Percentiles rank a stretch among this genome's conserved stretches.
Evolutionary conservation across 2,329 filamentous ascomycete species (phyloP).

Genomic region (Diaporthe eres): DNA sequence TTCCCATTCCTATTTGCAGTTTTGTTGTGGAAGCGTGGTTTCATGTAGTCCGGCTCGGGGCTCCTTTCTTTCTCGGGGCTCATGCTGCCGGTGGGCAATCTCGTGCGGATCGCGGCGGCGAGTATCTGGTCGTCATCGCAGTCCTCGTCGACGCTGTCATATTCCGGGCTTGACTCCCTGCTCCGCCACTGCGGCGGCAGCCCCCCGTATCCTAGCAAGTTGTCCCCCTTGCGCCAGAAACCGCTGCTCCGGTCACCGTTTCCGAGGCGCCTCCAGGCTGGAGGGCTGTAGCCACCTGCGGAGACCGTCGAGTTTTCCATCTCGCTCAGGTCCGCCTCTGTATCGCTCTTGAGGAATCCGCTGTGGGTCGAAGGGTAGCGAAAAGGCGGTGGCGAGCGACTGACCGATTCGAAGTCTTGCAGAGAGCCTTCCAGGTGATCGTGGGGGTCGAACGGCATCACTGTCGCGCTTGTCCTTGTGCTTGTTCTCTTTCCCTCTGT

Average conservation of each 20-base stretch:
- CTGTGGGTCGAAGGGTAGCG: conserved; percentile 59
- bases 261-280: conserved; percentile 72
- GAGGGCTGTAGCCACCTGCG: conserved; percentile 71
- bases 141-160: conserved; percentile 52
- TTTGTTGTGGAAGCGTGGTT: conserved; percentile 46
- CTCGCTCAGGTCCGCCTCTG: conserved; percentile 52
- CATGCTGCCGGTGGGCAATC: conserved; percentile 67
- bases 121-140: conserved; percentile 59
- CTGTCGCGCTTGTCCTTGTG: conserved; percentile 44
- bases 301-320: conserved; percentile 60
- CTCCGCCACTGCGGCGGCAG: conserved; percentile 41
- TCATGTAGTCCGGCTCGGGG: conserved; percentile 57
- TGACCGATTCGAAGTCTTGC: conserved; percentile 66
- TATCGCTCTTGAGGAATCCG: conserved; percentile 58
- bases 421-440: conserved; percentile 66
- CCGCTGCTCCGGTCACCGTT: conserved; percentile 71
- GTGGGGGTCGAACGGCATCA: conserved; percentile 42
- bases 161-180: conserved; percentile 52
- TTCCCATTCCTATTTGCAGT: conserved; percentile 57
- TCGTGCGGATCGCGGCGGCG: conserved; percentile 67
- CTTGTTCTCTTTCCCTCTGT: conserved; percentile 39
- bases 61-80: conserved; percentile 69
- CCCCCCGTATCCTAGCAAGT: conserved; percentile 44
- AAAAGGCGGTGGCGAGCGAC: conserved; percentile 53
- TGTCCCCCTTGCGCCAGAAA: conserved; percentile 68